These are phyloP conservation scores for Hanseniaspora mollemarum DNA, from an alignment of 805 yeast species.

Conservation along the genomic window DNA sequence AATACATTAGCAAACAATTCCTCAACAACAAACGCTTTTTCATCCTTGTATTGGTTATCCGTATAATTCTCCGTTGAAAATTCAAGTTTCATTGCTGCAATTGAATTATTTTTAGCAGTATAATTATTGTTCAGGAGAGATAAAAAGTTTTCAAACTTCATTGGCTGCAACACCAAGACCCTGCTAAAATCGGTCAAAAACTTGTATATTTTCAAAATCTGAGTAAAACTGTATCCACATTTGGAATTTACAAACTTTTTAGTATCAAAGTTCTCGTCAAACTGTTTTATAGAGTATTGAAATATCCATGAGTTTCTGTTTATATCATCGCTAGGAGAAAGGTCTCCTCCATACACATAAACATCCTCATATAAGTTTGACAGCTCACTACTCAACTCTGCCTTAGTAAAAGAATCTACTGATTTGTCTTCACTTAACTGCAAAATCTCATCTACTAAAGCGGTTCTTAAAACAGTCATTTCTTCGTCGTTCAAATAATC, in stretches of 20 bases:
- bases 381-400: background rate
- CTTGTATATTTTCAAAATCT: constrained; percentile 6
- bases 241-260: background rate
- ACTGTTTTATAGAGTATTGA: background rate
- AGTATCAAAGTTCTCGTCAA: background rate
- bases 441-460: background rate
- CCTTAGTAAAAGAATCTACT: background rate
- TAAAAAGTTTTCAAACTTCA: background rate
- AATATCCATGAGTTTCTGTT: background rate
- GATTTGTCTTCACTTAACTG: background rate
- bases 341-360: constrained; percentile 1
- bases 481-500: background rate
- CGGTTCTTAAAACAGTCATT: background rate
- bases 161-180: background rate
- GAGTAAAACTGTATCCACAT: background rate
- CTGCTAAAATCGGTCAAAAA: constrained; percentile 3
- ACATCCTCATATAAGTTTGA: background rate
- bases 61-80: background rate
- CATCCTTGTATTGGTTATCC: background rate
- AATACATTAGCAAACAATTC: background rate
- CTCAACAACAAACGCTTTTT: background rate
- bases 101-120: background rate
- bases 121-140: constrained; percentile 6
- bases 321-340: background rate
- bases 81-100: background rate